Evolutionary conservation across 2,329 filamentous ascomycete genomes (phyloP).

Genomic region (Microsporum audouinii): DNA sequence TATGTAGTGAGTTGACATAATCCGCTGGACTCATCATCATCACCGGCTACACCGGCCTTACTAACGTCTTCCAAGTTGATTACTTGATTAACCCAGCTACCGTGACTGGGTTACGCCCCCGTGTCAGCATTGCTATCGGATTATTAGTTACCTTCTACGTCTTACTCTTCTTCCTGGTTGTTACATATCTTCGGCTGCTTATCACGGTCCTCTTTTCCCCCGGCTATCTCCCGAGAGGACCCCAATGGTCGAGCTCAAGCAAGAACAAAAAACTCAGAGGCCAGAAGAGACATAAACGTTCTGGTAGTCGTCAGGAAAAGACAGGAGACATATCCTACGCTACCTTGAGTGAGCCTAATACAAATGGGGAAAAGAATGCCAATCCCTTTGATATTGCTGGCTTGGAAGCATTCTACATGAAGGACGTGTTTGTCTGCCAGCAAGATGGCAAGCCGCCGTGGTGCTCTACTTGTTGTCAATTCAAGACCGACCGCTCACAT

Average conservation of each 20-base stretch:
- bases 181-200: slow-evolving; percentile 61
- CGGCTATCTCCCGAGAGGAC: slow-evolving; percentile 59
- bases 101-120: slow-evolving; percentile 22
- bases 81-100: slow-evolving; percentile 51
- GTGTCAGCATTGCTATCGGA: slow-evolving; percentile 50
- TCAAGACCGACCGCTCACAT: slow-evolving; percentile 79
- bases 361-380: slow-evolving; percentile 17
- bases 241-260: slow-evolving; percentile 25
- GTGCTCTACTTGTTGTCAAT: slow-evolving; percentile 73
- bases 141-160: slow-evolving; percentile 64
- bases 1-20: slow-evolving; percentile 51
- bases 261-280: slow-evolving; percentile 11
- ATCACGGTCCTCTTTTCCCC: slow-evolving; percentile 57
- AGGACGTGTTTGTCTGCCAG: slow-evolving; percentile 75
- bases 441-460: slow-evolving; percentile 72
- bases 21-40: neutral
- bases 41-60: neutral
- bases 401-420: slow-evolving; percentile 65
- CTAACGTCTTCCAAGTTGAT: slow-evolving; percentile 43
- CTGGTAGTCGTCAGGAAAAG: slow-evolving; percentile 13
- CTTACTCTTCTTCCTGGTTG: slow-evolving; percentile 54
- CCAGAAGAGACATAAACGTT: neutral
- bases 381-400: slow-evolving; percentile 50
- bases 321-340: slow-evolving; percentile 11
- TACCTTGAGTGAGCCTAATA: neutral